Evolutionary conservation across 2,329 filamentous ascomycete genomes (phyloP).

Genomic region (Pseudocercospora ulei): DNA sequence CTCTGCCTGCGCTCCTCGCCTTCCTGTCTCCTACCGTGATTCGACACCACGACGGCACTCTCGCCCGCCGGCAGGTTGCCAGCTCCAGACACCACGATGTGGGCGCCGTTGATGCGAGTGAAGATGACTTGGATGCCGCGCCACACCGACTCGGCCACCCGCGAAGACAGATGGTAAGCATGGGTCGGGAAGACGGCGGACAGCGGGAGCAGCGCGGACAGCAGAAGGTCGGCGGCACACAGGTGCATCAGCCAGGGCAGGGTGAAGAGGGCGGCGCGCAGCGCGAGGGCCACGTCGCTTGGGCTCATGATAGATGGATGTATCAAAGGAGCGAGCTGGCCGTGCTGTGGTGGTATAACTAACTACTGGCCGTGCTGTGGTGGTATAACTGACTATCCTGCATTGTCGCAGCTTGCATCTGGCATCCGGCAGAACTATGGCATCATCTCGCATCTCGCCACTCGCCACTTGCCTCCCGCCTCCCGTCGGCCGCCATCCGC

Average conservation of each 20-base stretch:
- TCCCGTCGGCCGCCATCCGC: too few relatives aligned
- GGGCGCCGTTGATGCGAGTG: slow-evolving; percentile 45
- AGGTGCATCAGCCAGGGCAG: slow-evolving; percentile 48
- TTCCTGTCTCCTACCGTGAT: slow-evolving; percentile 37
- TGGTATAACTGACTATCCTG: too few relatives aligned
- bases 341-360: neutral
- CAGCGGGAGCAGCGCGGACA: slow-evolving; percentile 33
- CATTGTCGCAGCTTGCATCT: too few relatives aligned
- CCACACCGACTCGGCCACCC: slow-evolving; percentile 49
- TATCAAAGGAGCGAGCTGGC: neutral
- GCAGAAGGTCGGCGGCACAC: slow-evolving; percentile 43
- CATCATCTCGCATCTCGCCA: too few relatives aligned
- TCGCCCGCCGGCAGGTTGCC: slow-evolving; percentile 46
- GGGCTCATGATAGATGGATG: too few relatives aligned
- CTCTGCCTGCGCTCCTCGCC: neutral
- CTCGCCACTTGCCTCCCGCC: too few relatives aligned
- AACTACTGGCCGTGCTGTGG: too few relatives aligned
- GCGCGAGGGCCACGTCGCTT: slow-evolving; percentile 33
- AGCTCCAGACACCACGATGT: slow-evolving; percentile 45
- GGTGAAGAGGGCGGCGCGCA: slow-evolving; percentile 30
- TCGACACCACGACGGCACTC: slow-evolving; percentile 51
- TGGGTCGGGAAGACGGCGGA: slow-evolving; percentile 37
- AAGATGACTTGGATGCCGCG: slow-evolving; percentile 51
- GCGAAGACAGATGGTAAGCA: slow-evolving; percentile 49
- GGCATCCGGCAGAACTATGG: too few relatives aligned